Evolutionary conservation across 495 filamentous ascomycete species (phyloP).

Genomic region (Penicillium argentinense): DNA sequence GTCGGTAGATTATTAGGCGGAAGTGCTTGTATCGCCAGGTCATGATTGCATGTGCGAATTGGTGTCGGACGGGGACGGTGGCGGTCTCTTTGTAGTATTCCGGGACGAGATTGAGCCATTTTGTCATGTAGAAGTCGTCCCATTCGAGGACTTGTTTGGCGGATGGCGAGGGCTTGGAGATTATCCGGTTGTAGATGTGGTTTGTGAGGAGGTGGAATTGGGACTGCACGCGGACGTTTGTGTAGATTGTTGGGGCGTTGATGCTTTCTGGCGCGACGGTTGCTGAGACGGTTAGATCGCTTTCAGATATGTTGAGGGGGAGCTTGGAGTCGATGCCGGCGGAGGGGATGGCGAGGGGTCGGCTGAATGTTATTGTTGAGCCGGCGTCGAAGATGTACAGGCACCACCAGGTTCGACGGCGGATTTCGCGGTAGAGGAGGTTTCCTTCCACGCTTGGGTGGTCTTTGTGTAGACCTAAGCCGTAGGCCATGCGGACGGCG

Average conservation of each 20-base stretch:
- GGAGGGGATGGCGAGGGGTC: slow-evolving; percentile 4
- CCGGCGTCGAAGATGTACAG: slow-evolving; percentile 5
- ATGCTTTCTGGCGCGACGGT: neutral
- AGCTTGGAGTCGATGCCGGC: slow-evolving; percentile 6
- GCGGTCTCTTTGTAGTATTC: slow-evolving; percentile 4
- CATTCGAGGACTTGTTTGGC: slow-evolving; percentile 6
- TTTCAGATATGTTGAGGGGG: slow-evolving; percentile 3
- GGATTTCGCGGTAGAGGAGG: slow-evolving; percentile 3
- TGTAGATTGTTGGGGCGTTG: slow-evolving; percentile 4
- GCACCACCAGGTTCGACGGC: slow-evolving; percentile 8
- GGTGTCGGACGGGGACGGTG: neutral
- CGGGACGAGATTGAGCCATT: slow-evolving; percentile 1
- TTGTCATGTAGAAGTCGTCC: slow-evolving; percentile 3
- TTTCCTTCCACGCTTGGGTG: slow-evolving; percentile 1
- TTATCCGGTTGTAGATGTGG: slow-evolving; percentile 6
- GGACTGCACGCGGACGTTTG: slow-evolving; percentile 4
- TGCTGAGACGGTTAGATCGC: slow-evolving; percentile 1
- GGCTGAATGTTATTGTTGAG: slow-evolving; percentile 8
- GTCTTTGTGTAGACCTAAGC: neutral
- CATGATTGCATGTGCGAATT: slow-evolving; percentile 2
- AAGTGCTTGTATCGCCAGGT: slow-evolving; percentile 9
- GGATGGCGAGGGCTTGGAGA: slow-evolving; percentile 2
- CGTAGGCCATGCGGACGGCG: neutral
- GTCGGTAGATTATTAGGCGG: slow-evolving; percentile 5
- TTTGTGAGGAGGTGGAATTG: slow-evolving; percentile 6